Evolutionary conservation across 345 rosid species (phyloP), one percentile per base, ranked within the genome.

Genomic region (Clarkia xantiana): DNA sequence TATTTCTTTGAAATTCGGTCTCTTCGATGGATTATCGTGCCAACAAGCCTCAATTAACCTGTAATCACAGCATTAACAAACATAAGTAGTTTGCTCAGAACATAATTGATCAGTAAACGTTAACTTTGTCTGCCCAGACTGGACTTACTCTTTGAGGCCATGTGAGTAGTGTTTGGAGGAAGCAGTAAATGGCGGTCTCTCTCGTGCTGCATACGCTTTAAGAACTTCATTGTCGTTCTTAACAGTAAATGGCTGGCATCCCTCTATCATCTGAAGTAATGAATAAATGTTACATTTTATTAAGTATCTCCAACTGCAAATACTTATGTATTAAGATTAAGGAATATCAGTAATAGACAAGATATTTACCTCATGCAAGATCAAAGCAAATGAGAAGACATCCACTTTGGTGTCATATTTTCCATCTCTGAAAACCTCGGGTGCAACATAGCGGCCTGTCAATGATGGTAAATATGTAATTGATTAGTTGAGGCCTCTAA

Each of bases 31-130:
- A 48, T 79, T 75, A 55, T 91, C 94, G 38, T 63, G 58, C 98
- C 94, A 86, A 69, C 96, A 91, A 48, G 79, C 86, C 70, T 81
- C 89, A 54, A 86, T 91, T 67, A 86, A 71, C 75, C 98, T 86
- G 78, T 47, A 22, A 52, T 23, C 47, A 51, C 16, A 58, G 8
- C 36, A 29, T 29, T n/a, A n/a, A 29, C 8, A 29, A 29, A 29
- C 7, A 29, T 29, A 3, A 29, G 7, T 29, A 29, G 8, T 29
- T 29, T 29, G 36, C 6, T 29, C 36, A 4, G 36, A 29, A 29
- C 36, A 10, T 29, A 29, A 29, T 4, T 22, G 3, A 29, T 29
- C 36, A 2, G 36, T 29, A 29, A 4, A 2, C n/a, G 36, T 1
- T 1, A 29, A 29, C 1, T 29, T 29, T 29, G 4, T 7, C 7